These are phyloP conservation scores for Parastagonospora nodorum DNA, from an alignment of 2,329 filamentous ascomycete genomes.

Conservation along the genomic window DNA sequence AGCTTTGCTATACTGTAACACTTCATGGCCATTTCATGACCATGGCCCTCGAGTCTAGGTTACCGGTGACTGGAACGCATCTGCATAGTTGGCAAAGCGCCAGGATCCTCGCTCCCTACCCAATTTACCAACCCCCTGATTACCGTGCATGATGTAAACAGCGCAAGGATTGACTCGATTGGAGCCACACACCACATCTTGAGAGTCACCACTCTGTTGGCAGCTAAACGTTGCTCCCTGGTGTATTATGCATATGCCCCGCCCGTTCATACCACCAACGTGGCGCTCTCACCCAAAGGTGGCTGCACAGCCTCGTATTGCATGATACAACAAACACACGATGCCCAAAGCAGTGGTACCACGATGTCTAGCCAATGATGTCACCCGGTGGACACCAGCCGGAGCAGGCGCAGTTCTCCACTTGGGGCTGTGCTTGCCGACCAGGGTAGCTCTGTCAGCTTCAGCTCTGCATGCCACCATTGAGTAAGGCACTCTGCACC, in stretches of 20 bases:
- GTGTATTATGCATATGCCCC: conserved; percentile 7
- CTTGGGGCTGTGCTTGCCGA: conserved; percentile 11
- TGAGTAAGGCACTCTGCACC: conserved; percentile 13
- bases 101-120: too few species aligned
- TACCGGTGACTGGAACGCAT: too few species aligned
- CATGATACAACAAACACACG: conserved; percentile 5
- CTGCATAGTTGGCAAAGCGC: too few species aligned
- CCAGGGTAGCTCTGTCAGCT: conserved; percentile 5
- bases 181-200: not conserved
- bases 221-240: conserved; percentile 4
- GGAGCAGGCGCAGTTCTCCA: not conserved
- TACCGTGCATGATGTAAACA: too few species aligned
- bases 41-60: too few species aligned
- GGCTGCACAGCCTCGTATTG: conserved; percentile 12
- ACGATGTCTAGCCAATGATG: not conserved
- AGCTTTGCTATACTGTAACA: too few species aligned
- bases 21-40: too few species aligned
- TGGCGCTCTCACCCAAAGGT: conserved; percentile 4
- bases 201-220: not conserved
- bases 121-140: too few species aligned
- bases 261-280: conserved; percentile 9
- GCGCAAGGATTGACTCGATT: too few species aligned
- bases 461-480: conserved; percentile 1
- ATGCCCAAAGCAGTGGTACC: conserved; percentile 1
- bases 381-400: not conserved